phyloP scores from a whole-genome alignment of 192 early-diverging fungal genomes.

The Entrophospora sp. region DNA sequence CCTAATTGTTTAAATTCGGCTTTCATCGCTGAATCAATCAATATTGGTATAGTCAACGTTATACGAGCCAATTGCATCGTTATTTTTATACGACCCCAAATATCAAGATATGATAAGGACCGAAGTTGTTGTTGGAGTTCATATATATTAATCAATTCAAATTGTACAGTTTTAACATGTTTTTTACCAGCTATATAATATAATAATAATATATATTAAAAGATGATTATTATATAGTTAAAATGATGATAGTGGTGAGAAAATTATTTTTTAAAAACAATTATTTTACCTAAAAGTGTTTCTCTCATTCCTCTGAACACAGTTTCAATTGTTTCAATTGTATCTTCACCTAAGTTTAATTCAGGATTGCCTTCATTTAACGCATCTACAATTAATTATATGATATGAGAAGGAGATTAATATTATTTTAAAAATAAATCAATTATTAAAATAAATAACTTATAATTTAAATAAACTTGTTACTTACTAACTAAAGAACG shows the following conservation, averaged over 20 bases:
- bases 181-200: slow-evolving; percentile 42
- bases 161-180: slow-evolving; percentile 48
- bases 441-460: not conserved
- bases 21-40: slow-evolving; percentile 42
- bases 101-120: slow-evolving; percentile 43
- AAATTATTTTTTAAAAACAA: not conserved
- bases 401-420: too few species aligned
- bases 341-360: slow-evolving; percentile 29
- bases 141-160: slow-evolving; percentile 44
- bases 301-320: slow-evolving; percentile 32
- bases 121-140: slow-evolving; percentile 49
- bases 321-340: slow-evolving; percentile 30
- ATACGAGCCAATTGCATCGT: slow-evolving; percentile 44
- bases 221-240: too few species aligned
- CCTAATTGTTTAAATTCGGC: not conserved
- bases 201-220: not conserved
- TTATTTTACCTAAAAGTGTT: slow-evolving; percentile 26
- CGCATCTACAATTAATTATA: slow-evolving; percentile 32
- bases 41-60: slow-evolving; percentile 42
- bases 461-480: too few species aligned
- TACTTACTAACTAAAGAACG: slow-evolving; percentile 48
- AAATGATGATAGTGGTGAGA: too few species aligned
- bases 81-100: slow-evolving; percentile 43
- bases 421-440: not conserved
- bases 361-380: slow-evolving; percentile 32